Evolutionary conservation across 2,329 filamentous ascomycete species (phyloP).

Genomic region (Drechslera avenae): DNA sequence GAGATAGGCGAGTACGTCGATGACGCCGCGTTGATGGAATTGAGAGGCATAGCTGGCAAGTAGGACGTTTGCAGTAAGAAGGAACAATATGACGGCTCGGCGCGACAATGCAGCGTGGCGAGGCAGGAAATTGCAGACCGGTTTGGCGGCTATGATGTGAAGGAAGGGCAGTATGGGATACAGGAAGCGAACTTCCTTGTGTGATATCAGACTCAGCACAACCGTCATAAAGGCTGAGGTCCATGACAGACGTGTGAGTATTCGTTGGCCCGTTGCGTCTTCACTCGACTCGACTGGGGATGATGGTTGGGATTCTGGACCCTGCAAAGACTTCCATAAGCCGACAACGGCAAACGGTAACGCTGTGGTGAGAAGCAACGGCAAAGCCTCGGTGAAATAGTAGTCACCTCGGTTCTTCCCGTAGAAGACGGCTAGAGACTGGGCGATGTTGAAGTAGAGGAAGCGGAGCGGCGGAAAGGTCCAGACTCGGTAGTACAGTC

Average conservation of each 20-base stretch:
- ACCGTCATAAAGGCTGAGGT: slow-evolving; percentile 64
- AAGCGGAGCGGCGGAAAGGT: slow-evolving; percentile 87
- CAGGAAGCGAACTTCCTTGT: slow-evolving; percentile 98
- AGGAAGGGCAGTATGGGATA: slow-evolving; percentile 89
- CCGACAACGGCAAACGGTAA: slow-evolving; percentile 76
- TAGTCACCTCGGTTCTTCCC: slow-evolving; percentile 90
- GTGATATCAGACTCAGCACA: slow-evolving; percentile 76
- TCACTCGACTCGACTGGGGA: slow-evolving; percentile 25
- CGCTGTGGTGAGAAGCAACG: slow-evolving; percentile 81
- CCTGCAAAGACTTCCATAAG: slow-evolving; percentile 56
- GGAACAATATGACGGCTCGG: slow-evolving; percentile 56
- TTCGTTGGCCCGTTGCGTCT: slow-evolving; percentile 14
- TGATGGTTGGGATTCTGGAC: slow-evolving; percentile 1
- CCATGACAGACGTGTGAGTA: slow-evolving; percentile 40
- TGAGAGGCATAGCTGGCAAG: slow-evolving; percentile 76
- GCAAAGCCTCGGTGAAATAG: slow-evolving; percentile 87
- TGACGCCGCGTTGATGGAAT: slow-evolving; percentile 76
- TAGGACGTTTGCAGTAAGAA: slow-evolving; percentile 69
- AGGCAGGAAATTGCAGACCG: slow-evolving; percentile 68
- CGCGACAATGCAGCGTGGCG: slow-evolving; percentile 43
- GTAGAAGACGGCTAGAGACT: slow-evolving; percentile 90
- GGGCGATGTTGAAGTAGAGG: slow-evolving; percentile 86
- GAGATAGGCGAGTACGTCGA: slow-evolving; percentile 75
- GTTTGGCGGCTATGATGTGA: slow-evolving; percentile 76
- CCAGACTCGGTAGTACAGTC: slow-evolving; percentile 81